Conservation (phyloP, 768 basidiomycete genomes). For the Xerocomellus chrysenteron region DNA sequence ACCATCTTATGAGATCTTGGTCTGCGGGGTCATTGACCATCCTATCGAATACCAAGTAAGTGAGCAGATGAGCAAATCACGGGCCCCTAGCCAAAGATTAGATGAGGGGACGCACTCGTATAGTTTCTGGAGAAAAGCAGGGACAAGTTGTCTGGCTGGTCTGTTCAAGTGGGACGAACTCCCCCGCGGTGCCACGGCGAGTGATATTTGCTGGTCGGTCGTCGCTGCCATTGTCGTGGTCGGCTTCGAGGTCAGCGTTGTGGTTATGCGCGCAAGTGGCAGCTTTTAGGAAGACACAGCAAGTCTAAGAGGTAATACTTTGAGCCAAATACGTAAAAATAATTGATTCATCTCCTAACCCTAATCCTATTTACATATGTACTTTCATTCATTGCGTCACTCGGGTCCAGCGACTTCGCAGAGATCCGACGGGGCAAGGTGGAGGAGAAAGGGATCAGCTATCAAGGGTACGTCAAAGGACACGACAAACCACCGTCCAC, state of each 20-base stretch:
- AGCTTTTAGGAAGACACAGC: conserved; percentile 18
- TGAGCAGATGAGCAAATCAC: conserved; percentile 11
- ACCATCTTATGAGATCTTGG: conserved; percentile 87
- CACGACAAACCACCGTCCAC: background rate
- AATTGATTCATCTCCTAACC: conserved; percentile 5
- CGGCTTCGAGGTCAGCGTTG: conserved; percentile 6
- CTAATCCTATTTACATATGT: background rate
- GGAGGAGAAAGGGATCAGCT: too few relatives aligned
- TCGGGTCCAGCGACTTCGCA: background rate
- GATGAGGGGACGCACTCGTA: conserved; percentile 62
- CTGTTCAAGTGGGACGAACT: conserved; percentile 43
- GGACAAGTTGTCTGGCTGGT: conserved; percentile 54
- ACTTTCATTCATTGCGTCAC: background rate
- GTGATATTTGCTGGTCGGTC: conserved; percentile 55
- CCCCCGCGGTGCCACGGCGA: conserved; percentile 46
- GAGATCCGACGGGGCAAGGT: too few relatives aligned
- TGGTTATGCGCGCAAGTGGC: background rate
- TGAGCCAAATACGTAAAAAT: conserved; percentile 15
- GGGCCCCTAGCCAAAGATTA: conserved; percentile 9
- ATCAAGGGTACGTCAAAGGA: too few relatives aligned
- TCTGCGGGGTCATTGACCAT: conserved; percentile 90
- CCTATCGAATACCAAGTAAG: conserved; percentile 40
- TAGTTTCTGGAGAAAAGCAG: conserved; percentile 90
- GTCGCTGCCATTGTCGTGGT: conserved; percentile 38
- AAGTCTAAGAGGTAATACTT: conserved; percentile 2